Base-by-base conservation (phyloP, 331 rosid genomes). In the Telfairia occidentalis region DNA sequence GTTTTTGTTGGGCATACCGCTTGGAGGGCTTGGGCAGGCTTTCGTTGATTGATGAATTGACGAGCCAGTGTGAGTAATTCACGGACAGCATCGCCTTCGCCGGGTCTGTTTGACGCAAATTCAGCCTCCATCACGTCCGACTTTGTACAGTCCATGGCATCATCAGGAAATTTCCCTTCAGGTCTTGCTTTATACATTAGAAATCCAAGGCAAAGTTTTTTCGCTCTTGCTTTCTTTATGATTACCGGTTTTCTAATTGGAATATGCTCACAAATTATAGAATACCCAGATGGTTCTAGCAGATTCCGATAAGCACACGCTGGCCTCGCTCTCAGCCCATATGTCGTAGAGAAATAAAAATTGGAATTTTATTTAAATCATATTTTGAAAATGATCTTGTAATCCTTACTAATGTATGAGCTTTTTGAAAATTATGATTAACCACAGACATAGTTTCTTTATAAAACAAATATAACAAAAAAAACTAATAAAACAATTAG, bases 11-110 rank as follows among this genome's bases (percentile, higher is more conserved):
- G 72, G 34, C 72, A 8, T 89, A 95, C 97, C 89, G 96, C 96
- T 83, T 91, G 92, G 77, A 95, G 96, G 35, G 98, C 97, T 83
- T 89, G 96, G 11, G 96, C 75, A 74, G 96, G 96, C 40, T 91
- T 88, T 30, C 97, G 97, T 82, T 95, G 87, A 78, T 76, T 79
- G 81, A 91, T 88, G 78, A 95, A 85, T 42, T 86, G 96, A 23
- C 92, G 89, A 76, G 97, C 96, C 86, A 91, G 85, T 82, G 89
- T 55, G 82, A 95, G 91, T 9, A 95, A 83, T 76, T 91, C 87
- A 12, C 81, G 74, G 18, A 81, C 81, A 79, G 9, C 78, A 81
- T 81, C 85, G 35, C 45, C 59, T 18, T 80, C 81, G 76, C 77
- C 74, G 63, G 84, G 54, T 12, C 74, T 49, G 57, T 15, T 71